A percentile compares a stretch with the other conserved stretches of the same genome.
Conservation (phyloP, 148 eudicot genomes). For the Fallopia convolvulus region DNA sequence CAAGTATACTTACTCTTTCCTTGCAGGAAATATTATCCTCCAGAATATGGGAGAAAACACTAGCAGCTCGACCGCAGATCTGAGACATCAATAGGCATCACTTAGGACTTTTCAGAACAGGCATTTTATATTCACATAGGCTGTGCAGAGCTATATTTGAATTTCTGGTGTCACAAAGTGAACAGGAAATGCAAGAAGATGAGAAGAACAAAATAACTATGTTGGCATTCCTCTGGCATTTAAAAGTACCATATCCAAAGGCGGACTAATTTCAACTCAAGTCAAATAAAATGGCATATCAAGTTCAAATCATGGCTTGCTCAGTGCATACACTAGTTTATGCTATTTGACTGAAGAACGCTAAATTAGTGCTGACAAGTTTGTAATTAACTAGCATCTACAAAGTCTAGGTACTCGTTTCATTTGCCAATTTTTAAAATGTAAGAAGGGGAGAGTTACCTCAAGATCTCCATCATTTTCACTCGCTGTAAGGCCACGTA, state of each 20-base stretch:
- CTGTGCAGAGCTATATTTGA: neutral
- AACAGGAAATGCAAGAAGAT: neutral
- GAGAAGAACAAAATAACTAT: neutral
- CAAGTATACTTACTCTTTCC: conserved; percentile 52
- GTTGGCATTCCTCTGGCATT: neutral
- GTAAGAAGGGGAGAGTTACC: conserved; percentile 32
- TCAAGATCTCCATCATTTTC: conserved; percentile 95
- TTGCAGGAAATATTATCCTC: conserved; percentile 79
- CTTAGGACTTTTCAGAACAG: neutral
- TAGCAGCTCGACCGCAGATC: conserved; percentile 83
- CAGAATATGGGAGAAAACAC: conserved; percentile 69
- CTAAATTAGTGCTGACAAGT: neutral
- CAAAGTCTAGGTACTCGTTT: neutral
- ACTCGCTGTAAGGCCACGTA: conserved; percentile 69
- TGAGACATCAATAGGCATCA: conserved; percentile 18
- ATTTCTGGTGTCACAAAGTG: neutral
- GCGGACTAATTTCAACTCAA: neutral
- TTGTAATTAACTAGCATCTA: neutral
- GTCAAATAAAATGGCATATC: neutral
- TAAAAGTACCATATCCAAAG: neutral
- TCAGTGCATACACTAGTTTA: neutral
- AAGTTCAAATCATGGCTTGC: neutral
- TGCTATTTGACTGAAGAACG: neutral
- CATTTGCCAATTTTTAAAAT: neutral
- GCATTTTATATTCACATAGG: neutral